Evolutionary conservation across 2,329 filamentous ascomycete genomes (phyloP).

Genomic region (Nannizziopsis barbatae): DNA sequence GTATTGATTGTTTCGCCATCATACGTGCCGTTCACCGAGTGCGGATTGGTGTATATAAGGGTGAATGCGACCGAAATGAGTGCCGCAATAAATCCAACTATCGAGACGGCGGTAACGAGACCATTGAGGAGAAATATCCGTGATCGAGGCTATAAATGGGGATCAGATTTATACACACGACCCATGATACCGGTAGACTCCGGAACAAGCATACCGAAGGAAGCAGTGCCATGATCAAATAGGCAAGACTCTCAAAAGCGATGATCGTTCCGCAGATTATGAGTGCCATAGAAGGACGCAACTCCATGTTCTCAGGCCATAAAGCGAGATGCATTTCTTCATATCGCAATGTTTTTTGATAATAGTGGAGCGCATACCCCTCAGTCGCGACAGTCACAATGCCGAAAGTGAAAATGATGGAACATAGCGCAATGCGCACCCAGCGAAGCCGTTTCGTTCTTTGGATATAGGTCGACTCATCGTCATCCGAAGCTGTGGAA

Average conservation of each 20-base stretch:
- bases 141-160: slow-evolving; percentile 24
- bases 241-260: slow-evolving; percentile 24
- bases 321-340: slow-evolving; percentile 27
- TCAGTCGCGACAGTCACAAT: slow-evolving; percentile 29
- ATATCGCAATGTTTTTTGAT: slow-evolving; percentile 29
- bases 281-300: slow-evolving; percentile 30
- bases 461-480: slow-evolving; percentile 29
- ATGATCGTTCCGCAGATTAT: slow-evolving; percentile 31
- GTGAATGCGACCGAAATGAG: slow-evolving; percentile 25
- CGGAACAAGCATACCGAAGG: slow-evolving; percentile 25
- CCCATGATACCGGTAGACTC: not conserved
- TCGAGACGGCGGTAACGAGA: slow-evolving; percentile 25
- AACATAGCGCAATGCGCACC: slow-evolving; percentile 26
- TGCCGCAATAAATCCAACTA: slow-evolving; percentile 29
- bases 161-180: not conserved
- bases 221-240: slow-evolving; percentile 25
- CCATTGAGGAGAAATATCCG: slow-evolving; percentile 28
- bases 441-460: slow-evolving; percentile 26
- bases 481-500: slow-evolving; percentile 26
- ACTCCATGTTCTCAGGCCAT: slow-evolving; percentile 35
- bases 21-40: slow-evolving; percentile 23
- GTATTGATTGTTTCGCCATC: slow-evolving; percentile 30
- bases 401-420: slow-evolving; percentile 23
- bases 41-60: slow-evolving; percentile 22
- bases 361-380: slow-evolving; percentile 30